Base-by-base conservation (phyloP, 148 eudicot species). In the Cornus kousa region DNA sequence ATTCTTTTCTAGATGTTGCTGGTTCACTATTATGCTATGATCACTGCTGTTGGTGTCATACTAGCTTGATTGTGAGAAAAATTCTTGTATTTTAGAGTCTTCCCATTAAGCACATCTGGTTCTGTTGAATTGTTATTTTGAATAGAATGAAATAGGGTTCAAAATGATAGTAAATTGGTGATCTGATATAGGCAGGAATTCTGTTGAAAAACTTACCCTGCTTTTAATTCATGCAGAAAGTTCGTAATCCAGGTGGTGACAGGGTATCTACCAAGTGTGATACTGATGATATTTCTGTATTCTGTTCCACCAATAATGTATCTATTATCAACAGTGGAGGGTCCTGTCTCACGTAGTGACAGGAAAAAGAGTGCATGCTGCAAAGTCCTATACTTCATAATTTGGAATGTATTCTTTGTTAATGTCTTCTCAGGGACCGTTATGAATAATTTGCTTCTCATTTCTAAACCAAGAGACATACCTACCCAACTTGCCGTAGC, bases 401-500 rank as follows among this genome's bases (percentile, higher is more conserved):
- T 97, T 28, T 97, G 99, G 99, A 97, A 97, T 85, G 94, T 94
- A 12, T 97, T 97, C 85, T 94, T 97, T 79, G 91, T 87, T 5
- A 92, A 97, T 73, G 88, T 94, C 57, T 77, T 88, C 20, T 87
- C 98, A 40, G 98, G 92, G 65, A 89, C 93, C 71, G 79, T 90
- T 59, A 70, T 92, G 50, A 90, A 88, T 72, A 85, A 86, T 77
- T 48, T 94, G 85, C 72, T 76, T 75, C 67, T 80, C 66, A 75
- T 86, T 80, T 83, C 88, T 73, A 81, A 83, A 74, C 87, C 90
- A 0, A 89, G 79, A 85, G 83, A 81, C 70, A 74, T 94, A 71
- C 90, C 97, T 33, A 39, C 77, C 55, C 86, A 84, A 78, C 90
- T 97, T 73, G 98, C 93, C 67, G 74, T 82, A 77, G 89, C 90